Conservation (phyloP, 441 rosid species). For the Biscutella laevigata region DNA sequence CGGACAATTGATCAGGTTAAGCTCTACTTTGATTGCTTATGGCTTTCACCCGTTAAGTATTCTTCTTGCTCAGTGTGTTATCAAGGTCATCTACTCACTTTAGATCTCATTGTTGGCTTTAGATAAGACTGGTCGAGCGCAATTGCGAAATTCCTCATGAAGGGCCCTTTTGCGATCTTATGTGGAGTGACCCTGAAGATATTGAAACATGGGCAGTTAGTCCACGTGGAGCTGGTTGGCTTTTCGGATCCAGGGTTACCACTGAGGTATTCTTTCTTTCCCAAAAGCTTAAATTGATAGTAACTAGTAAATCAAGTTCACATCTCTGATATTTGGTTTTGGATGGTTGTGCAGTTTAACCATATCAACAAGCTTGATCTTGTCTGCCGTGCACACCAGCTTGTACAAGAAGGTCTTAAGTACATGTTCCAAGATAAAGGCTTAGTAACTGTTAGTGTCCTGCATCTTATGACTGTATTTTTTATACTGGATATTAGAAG, state of each 20-base stretch:
- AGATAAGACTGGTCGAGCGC: slow-evolving; percentile 89
- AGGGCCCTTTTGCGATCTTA: slow-evolving; percentile 98
- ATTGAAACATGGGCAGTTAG: slow-evolving; percentile 99
- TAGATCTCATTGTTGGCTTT: slow-evolving; percentile 20
- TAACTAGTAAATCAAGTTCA: not conserved
- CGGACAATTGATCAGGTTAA: slow-evolving; percentile 92
- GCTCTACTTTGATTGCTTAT: not conserved
- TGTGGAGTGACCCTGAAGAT: slow-evolving; percentile 99
- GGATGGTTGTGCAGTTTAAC: slow-evolving; percentile 55
- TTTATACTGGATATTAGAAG: not conserved
- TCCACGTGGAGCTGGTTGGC: slow-evolving; percentile 99
- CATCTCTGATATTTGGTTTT: slow-evolving; percentile 12
- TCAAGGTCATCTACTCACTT: slow-evolving; percentile 11
- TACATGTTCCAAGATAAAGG: slow-evolving; percentile 99
- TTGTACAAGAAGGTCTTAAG: slow-evolving; percentile 99
- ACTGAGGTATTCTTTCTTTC: slow-evolving; percentile 54
- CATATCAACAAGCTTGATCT: slow-evolving; percentile 88
- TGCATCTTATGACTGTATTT: slow-evolving; percentile 3
- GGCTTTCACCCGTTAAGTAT: not conserved
- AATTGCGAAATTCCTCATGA: slow-evolving; percentile 98
- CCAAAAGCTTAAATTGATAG: not conserved
- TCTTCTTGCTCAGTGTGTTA: not conserved
- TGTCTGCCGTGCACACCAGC: slow-evolving; percentile 99
- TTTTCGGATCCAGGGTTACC: slow-evolving; percentile 96
- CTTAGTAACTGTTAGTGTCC: slow-evolving; percentile 78